Conservation (phyloP, 495 filamentous ascomycete genomes). For the Neurospora sp. region DNA sequence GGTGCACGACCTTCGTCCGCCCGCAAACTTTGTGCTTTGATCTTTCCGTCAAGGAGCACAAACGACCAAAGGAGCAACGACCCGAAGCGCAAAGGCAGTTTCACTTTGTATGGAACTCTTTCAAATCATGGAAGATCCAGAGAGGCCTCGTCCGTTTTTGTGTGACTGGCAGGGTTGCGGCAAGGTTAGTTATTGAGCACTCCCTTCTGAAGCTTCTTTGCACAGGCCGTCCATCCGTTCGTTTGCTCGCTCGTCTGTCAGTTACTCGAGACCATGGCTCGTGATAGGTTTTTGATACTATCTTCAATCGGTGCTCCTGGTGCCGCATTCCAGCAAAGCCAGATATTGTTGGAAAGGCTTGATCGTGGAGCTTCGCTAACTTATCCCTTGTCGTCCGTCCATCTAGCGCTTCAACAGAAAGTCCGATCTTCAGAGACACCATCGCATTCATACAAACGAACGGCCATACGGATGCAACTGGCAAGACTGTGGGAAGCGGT, state of each 20-base stretch:
- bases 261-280: background rate
- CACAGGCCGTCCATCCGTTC: background rate
- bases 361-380: background rate
- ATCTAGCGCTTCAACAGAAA: constrained; percentile 82
- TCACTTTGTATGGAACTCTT: background rate
- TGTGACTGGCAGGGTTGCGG: constrained; percentile 42
- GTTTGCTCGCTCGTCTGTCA: background rate
- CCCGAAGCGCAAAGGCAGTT: background rate
- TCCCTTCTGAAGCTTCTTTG: background rate
- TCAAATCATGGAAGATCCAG: background rate
- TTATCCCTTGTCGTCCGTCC: background rate
- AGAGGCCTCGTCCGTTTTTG: constrained; percentile 35
- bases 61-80: background rate
- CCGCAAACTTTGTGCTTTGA: background rate
- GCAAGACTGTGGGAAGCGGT: constrained; percentile 70
- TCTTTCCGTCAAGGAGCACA: background rate
- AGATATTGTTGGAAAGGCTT: background rate
- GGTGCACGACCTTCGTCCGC: background rate
- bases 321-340: background rate
- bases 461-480: constrained; percentile 66
- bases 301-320: background rate
- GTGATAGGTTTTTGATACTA: background rate
- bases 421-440: constrained; percentile 80
- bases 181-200: constrained; percentile 32
- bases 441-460: constrained; percentile 85